Evolutionary conservation across 441 rosid species (phyloP).

Genomic region (Adansonia madagascariensis): DNA sequence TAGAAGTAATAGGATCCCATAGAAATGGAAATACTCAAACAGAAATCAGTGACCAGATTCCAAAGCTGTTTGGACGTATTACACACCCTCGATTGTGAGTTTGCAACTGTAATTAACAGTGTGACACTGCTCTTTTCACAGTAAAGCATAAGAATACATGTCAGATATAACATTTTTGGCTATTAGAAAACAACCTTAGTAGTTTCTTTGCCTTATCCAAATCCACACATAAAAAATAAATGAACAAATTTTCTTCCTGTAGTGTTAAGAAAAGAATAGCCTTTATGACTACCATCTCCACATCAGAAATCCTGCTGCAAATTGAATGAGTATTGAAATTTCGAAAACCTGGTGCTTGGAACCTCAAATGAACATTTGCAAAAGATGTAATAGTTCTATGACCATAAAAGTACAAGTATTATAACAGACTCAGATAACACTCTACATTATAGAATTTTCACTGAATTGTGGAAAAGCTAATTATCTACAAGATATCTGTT

Average conservation of each 20-base stretch:
- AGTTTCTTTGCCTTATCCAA: neutral
- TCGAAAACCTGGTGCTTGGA: neutral
- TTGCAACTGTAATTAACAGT: neutral
- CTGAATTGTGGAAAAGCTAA: neutral
- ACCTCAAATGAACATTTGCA: neutral
- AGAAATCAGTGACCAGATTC: neutral
- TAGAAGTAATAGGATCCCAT: neutral
- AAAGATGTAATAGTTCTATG: neutral
- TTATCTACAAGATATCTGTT: constrained; percentile 1
- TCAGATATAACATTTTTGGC: neutral
- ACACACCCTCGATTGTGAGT: neutral
- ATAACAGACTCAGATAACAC: neutral
- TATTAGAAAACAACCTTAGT: neutral
- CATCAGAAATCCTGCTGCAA: neutral
- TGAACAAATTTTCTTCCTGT: neutral
- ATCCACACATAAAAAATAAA: neutral
- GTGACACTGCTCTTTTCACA: neutral
- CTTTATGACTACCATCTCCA: neutral
- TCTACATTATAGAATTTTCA: neutral
- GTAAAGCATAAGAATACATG: neutral
- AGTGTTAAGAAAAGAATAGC: neutral
- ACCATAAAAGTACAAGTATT: neutral
- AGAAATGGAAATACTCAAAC: constrained; percentile 11
- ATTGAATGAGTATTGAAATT: neutral
- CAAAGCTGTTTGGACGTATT: neutral